These are phyloP conservation scores for Trypanosoma melophagium DNA, from an alignment of 208 protist species.

Conservation along the genomic window DNA sequence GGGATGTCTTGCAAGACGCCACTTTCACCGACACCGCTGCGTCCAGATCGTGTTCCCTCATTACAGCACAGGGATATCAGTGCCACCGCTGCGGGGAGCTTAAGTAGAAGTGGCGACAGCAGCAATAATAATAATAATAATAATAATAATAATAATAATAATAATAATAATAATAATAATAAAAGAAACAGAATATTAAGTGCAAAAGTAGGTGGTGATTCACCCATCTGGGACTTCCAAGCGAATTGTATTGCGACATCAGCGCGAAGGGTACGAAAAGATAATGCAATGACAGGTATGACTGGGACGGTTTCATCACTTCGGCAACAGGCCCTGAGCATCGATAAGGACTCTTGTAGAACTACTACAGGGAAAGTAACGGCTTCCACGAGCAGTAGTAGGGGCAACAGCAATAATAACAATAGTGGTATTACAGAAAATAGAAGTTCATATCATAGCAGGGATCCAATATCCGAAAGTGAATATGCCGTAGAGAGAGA, in stretches of 20 bases:
- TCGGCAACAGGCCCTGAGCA: neutral
- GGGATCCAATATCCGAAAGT: neutral
- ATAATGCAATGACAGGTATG: neutral
- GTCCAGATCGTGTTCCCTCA: too few relatives aligned
- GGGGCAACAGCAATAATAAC: neutral
- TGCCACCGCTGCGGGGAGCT: neutral
- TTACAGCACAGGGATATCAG: neutral
- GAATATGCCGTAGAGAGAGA: neutral
- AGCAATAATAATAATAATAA: neutral
- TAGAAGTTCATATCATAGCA: neutral
- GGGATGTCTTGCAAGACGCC: too few relatives aligned
- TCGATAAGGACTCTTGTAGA: constrained; percentile 1
- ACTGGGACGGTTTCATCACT: neutral
- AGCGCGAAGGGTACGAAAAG: too few relatives aligned
- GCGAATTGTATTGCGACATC: too few relatives aligned
- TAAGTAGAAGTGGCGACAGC: neutral
- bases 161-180: too few relatives aligned
- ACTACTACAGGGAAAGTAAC: neutral
- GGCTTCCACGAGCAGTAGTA: neutral
- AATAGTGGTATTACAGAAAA: neutral
- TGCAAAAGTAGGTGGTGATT: too few relatives aligned
- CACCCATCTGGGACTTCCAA: too few relatives aligned
- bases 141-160: too few relatives aligned
- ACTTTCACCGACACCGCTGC: too few relatives aligned
- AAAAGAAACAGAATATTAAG: too few relatives aligned